These are phyloP conservation scores for Calonectria fujianensis DNA, from an alignment of 2,329 filamentous ascomycete species.

Conservation along the genomic window DNA sequence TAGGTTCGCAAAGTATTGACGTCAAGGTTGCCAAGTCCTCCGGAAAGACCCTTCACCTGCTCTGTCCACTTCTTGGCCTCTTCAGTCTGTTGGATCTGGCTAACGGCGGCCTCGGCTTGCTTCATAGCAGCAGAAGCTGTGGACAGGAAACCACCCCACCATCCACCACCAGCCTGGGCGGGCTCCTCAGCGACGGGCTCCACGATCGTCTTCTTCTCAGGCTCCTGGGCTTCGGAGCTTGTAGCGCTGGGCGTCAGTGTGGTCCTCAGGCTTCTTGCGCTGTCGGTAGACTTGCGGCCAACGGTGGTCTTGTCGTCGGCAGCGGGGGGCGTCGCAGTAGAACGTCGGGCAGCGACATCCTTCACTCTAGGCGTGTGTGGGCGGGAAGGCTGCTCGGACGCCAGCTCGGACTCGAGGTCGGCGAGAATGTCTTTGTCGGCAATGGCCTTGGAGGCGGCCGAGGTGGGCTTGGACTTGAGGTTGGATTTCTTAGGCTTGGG, in stretches of 20 bases:
- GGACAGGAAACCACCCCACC: constrained; percentile 91
- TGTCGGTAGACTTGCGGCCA: constrained; percentile 85
- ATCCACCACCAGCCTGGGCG: constrained; percentile 77
- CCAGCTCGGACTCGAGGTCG: constrained; percentile 85
- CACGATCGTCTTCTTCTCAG: constrained; percentile 70
- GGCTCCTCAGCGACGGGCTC: constrained; percentile 64
- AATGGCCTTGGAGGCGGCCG: constrained; percentile 69
- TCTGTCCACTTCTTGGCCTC: constrained; percentile 98
- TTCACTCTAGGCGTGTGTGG: constrained; percentile 88
- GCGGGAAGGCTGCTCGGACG: constrained; percentile 81
- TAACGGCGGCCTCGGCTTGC: constrained; percentile 93
- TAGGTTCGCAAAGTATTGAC: constrained; percentile 81
- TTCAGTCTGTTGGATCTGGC: constrained; percentile 96
- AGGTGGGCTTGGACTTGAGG: constrained; percentile 68
- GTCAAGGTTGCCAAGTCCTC: constrained; percentile 75
- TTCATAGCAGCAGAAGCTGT: constrained; percentile 91
- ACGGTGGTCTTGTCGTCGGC: constrained; percentile 78
- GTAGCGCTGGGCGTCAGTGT: constrained; percentile 82
- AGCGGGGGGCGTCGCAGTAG: constrained; percentile 70
- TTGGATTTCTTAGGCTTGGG: constrained; percentile 69
- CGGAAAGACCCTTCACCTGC: constrained; percentile 82
- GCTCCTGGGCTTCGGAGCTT: constrained; percentile 76
- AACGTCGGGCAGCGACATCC: constrained; percentile 67
- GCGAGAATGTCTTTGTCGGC: constrained; percentile 86
- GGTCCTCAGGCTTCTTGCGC: constrained; percentile 81